Evolutionary conservation across 2,329 filamentous ascomycete species (phyloP), one percentile per base, ranked within the genome.

Genomic region (Zymoseptoria crescenta): DNA sequence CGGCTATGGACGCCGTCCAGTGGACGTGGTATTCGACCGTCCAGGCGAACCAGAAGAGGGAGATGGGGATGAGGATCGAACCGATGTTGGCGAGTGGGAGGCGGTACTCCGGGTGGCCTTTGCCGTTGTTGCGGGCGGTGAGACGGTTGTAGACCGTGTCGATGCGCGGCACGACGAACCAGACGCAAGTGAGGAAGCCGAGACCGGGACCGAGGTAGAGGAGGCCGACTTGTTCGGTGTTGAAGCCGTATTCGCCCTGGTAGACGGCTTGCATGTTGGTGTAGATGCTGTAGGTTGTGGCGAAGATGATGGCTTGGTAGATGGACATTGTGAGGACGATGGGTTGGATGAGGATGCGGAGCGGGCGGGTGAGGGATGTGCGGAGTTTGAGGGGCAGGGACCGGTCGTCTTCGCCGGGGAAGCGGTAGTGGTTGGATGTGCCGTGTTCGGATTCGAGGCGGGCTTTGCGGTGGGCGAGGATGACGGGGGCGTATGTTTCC

Each of bases 191-290:
- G 1, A 79, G 62, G 59, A 78, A 78, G 1, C 77, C 76, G 0
- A 75, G 60, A 0, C 77, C 77, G 4, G 75, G 77, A 1, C 74
- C 76, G 0, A 79, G 73, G 61, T 78, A 79, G 2, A 78, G 63
- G 0, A 79, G 66, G 0, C 77, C 77, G 20, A 78, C 76, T 63
- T 78, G 73, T 59, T 77, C 76, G 2, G 76, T 79, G 55, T 65
- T 73, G 65, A 79, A 78, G 58, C 74, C 74, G 59, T 79, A 80
- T 8, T 68, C 60, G 54, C 72, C 73, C 20, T 70, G 64, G 60
- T 76, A 79, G 58, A 79, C 79, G 19, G 74, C 72, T 62, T 79
- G 76, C 68, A 79, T 75, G 61, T 79, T 79, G 8, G 77, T 78
- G 67, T 78, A 79, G 52, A 79, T 73, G 59, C 70, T 74, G 68